Evolutionary conservation across 2,329 filamentous ascomycete genomes (phyloP), one percentile per base, ranked within the genome.

Genomic region (Verticillium isaacii): DNA sequence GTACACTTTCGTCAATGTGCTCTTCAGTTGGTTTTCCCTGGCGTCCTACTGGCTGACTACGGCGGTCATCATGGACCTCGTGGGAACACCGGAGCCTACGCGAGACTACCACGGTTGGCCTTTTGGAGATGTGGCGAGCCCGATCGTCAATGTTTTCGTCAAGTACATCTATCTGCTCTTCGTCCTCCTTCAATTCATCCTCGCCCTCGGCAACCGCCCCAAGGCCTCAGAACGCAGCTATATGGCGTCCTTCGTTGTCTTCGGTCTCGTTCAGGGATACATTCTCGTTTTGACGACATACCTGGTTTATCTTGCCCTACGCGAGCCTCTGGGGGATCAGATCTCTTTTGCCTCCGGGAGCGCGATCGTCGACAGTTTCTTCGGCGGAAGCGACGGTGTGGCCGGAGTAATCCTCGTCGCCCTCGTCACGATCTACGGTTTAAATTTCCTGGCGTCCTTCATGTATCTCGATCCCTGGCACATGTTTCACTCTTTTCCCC

Each of bases 381-480:
- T 95, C 75, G 82, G 83, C 12, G 87, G 86, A 2, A 36, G 56
- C 8, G 81, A 81, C 37, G 87, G 85, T 68, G 86, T 79, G 41
- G 76, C 90, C 45, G 91, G 91, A 77, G 91, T 95, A 72, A 94
- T 96, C 72, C 85, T 96, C 68, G 87, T 96, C 66, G 91, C 92
- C 15, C 80, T 96, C 68, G 86, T 90, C 63, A 87, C 92, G 61
- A 96, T 92, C 52, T 95, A 93, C 72, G 92, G 92, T 77, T 84
- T 96, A 63, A 95, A 96, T 85, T 95, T 91, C 71, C 82, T 96
- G 60, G 91, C 91, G 9, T 95, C 91, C 5, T 94, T 96, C 83
- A 80, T 96, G 77, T 96, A 96, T 78, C 80, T 94, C 71, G 92
- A 96, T 75, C 92, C 92, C 29, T 96, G 92, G 92, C 92, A 96